These are phyloP conservation scores for Saccharomyces hybrid DNA, from an alignment of 1,139 yeast genomes.

Conservation along the genomic window DNA sequence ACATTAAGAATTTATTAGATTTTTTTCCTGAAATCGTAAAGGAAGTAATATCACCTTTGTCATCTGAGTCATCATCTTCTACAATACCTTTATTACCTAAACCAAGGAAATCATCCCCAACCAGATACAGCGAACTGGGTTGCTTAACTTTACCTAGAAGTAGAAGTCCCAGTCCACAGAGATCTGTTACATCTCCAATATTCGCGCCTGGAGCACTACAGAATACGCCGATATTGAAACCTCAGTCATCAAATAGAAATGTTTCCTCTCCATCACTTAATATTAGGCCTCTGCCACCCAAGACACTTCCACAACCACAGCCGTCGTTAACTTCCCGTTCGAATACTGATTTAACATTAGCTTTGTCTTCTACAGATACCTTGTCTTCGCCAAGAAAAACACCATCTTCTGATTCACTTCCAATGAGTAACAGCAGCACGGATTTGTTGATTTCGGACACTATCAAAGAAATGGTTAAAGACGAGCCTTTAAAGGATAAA, in stretches of 20 bases:
- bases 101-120: conserved; percentile 25
- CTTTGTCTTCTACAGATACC: conserved; percentile 1
- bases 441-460: conserved; percentile 8
- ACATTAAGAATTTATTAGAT: conserved; percentile 42
- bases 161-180: conserved; percentile 9
- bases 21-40: conserved; percentile 35
- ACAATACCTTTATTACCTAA: conserved; percentile 21
- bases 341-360: neutral
- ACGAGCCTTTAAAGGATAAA: conserved; percentile 8
- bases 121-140: conserved; percentile 11
- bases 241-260: neutral
- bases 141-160: conserved; percentile 2
- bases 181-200: neutral
- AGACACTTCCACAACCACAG: conserved; percentile 3
- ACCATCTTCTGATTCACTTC: conserved; percentile 7
- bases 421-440: neutral
- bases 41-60: neutral
- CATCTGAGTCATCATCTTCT: conserved; percentile 2
- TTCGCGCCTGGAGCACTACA: neutral
- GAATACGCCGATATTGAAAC: neutral
- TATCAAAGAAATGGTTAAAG: conserved; percentile 21
- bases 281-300: conserved; percentile 6
- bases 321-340: conserved; percentile 6
- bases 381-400: conserved; percentile 2
- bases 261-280: conserved; percentile 4